Evolutionary conservation across 176 grass and related monocot species (phyloP).

Genomic region (Hsuehochloa calcarea): DNA sequence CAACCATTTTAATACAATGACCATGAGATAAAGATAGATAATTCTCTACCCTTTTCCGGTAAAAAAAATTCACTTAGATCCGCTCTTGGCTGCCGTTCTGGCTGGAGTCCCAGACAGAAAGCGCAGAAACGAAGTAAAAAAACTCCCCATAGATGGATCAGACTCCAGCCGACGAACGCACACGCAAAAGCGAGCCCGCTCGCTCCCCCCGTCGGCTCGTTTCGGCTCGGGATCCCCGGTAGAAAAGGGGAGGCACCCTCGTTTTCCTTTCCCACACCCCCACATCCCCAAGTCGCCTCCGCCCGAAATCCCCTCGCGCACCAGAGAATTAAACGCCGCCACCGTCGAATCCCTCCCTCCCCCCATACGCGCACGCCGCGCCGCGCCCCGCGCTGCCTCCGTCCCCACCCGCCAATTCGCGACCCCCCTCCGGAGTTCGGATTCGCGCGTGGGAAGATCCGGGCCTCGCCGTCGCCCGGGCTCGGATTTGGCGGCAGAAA

Average conservation of each 20-base stretch:
- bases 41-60: too few relatives aligned
- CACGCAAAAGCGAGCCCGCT: neutral
- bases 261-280: neutral
- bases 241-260: neutral
- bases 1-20: too few relatives aligned
- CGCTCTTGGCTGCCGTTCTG: too few relatives aligned
- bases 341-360: neutral
- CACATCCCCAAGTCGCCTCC: neutral
- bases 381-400: neutral
- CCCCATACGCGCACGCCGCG: neutral
- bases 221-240: neutral
- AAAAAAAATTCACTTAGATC: too few relatives aligned
- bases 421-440: neutral
- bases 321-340: slow-evolving; percentile 22
- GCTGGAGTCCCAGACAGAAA: too few relatives aligned
- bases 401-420: neutral
- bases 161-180: neutral
- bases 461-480: slow-evolving; percentile 35
- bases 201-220: neutral
- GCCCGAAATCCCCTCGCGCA: slow-evolving; percentile 45
- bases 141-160: too few relatives aligned
- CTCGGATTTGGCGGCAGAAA: slow-evolving; percentile 13
- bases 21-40: too few relatives aligned
- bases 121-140: too few relatives aligned
- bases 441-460: slow-evolving; percentile 41